Percentiles rank a stretch among this genome's conserved stretches.
These are phyloP conservation scores for Candida berthetii DNA, from an alignment of 805 yeast genomes.

Conservation along the genomic window DNA sequence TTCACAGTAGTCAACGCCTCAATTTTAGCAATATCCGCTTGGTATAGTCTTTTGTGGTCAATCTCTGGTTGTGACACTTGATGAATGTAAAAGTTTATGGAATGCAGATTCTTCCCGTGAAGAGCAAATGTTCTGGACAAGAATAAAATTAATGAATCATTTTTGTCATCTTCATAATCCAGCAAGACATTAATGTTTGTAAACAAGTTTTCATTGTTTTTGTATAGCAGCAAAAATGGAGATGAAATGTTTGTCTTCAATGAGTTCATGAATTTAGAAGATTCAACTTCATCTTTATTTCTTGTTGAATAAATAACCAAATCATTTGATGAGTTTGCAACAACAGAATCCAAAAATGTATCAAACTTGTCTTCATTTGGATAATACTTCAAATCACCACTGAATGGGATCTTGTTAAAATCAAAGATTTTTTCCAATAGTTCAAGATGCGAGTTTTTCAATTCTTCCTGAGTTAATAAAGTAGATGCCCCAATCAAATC, in stretches of 20 bases:
- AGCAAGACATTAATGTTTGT: neutral
- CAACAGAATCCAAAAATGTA: conserved; percentile 76
- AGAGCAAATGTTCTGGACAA: neutral
- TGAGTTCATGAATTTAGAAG: neutral
- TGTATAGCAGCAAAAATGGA: neutral
- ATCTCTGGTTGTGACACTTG: neutral
- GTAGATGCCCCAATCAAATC: conserved; percentile 64
- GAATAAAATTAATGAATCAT: neutral
- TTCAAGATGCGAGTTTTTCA: conserved; percentile 23
- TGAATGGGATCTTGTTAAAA: conserved; percentile 43
- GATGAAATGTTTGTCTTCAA: neutral
- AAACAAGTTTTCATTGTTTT: neutral
- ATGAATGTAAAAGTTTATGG: neutral
- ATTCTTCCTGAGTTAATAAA: conserved; percentile 14
- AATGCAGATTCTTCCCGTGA: neutral
- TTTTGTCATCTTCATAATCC: neutral
- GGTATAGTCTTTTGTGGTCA: neutral
- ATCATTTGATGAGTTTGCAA: conserved; percentile 22
- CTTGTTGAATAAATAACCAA: conserved; percentile 12
- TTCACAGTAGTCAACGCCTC: neutral
- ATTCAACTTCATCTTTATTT: conserved; percentile 5
- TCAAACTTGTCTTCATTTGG: conserved; percentile 64
- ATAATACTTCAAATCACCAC: conserved; percentile 68
- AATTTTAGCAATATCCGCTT: neutral
- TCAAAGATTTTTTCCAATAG: conserved; percentile 28